Conservation (phyloP, 2,329 filamentous ascomycete genomes). For the Alternaria dauci region DNA sequence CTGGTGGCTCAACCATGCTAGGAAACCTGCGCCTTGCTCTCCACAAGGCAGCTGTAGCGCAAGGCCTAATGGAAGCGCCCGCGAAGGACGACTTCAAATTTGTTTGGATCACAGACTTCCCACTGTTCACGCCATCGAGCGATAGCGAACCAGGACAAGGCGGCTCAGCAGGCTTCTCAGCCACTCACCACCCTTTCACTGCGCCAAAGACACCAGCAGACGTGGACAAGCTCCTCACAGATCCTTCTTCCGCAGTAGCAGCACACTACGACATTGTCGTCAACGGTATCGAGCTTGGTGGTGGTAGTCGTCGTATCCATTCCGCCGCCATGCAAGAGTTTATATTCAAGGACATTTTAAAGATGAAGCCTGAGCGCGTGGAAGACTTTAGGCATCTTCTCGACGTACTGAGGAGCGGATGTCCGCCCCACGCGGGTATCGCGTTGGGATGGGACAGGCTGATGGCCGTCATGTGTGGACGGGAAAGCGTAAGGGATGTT, state of each 20-base stretch:
- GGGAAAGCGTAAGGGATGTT: constrained; percentile 83
- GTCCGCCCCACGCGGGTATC: constrained; percentile 93
- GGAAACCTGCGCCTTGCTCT: constrained; percentile 77
- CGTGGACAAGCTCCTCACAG: constrained; percentile 74
- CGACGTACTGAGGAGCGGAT: constrained; percentile 81
- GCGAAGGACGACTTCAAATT: constrained; percentile 67
- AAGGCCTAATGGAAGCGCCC: constrained; percentile 63
- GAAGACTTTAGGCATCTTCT: constrained; percentile 85
- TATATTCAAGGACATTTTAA: constrained; percentile 82
- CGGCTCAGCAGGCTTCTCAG: constrained; percentile 78
- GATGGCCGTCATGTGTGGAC: constrained; percentile 79
- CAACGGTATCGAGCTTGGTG: constrained; percentile 93
- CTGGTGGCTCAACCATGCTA: constrained; percentile 75
- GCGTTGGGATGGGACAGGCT: constrained; percentile 92
- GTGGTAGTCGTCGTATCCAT: constrained; percentile 92
- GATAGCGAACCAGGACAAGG: constrained; percentile 79
- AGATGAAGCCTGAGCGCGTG: constrained; percentile 77
- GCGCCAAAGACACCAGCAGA: constrained; percentile 78
- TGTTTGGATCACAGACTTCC: constrained; percentile 89
- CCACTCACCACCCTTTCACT: constrained; percentile 96
- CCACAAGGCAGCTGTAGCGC: constrained; percentile 72
- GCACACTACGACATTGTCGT: constrained; percentile 97
- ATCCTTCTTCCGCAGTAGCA: constrained; percentile 76
- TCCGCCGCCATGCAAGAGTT: constrained; percentile 82
- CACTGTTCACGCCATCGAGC: constrained; percentile 81